These are phyloP conservation scores for Gnaphalium uliginosum DNA, from an alignment of 129 eudicot genomes.

Conservation along the genomic window DNA sequence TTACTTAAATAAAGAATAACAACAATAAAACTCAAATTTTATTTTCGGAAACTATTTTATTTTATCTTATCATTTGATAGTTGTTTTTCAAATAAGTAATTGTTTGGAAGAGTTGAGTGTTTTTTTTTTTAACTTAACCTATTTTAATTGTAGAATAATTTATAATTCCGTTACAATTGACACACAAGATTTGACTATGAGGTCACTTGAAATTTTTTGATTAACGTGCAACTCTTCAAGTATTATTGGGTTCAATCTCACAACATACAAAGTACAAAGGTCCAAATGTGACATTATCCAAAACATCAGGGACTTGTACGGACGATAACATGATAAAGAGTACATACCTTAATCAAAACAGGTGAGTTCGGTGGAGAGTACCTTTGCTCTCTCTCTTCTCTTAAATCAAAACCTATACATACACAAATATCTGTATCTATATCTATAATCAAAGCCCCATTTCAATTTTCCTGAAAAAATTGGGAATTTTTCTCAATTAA, in stretches of 20 bases:
- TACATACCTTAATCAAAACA: conserved; percentile 17
- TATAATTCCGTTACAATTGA: too few species aligned
- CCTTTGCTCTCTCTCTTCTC: conserved; percentile 33
- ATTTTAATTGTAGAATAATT: too few species aligned
- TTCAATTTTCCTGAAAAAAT: conserved; percentile 5
- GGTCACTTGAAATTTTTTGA: too few species aligned
- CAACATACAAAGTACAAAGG: conserved; percentile 2
- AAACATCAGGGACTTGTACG: conserved; percentile 19
- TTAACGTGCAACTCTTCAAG: too few species aligned
- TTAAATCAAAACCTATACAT: conserved; percentile 23
- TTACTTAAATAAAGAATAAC: too few species aligned
- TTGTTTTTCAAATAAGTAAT: too few species aligned
- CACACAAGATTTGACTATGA: too few species aligned
- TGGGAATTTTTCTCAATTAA: background rate
- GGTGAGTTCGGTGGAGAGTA: conserved; percentile 50
- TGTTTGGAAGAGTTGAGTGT: too few species aligned
- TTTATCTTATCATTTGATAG: too few species aligned
- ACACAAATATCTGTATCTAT: conserved; percentile 19
- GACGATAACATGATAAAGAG: background rate
- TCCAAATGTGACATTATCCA: background rate
- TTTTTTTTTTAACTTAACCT: too few species aligned
- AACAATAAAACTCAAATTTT: too few species aligned
- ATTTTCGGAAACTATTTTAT: too few species aligned
- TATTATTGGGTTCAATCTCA: background rate
- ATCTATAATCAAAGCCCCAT: conserved; percentile 15